Evolutionary conservation across 2,329 filamentous ascomycete genomes (phyloP).

Genomic region (Colletotrichum sp.): DNA sequence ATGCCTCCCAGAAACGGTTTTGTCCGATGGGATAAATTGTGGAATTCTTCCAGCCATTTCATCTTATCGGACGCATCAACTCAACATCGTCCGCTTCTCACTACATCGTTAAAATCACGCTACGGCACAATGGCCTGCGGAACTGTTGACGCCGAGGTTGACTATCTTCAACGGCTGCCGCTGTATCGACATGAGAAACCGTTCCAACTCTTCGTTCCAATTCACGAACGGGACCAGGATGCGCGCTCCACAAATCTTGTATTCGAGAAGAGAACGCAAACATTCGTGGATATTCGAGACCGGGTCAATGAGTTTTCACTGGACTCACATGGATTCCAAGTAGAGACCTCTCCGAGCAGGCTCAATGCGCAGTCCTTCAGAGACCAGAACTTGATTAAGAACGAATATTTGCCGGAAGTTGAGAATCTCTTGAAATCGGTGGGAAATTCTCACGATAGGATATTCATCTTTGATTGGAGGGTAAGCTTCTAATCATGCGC

Average conservation of each 20-base stretch:
- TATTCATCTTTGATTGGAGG: not conserved
- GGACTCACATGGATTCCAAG: not conserved
- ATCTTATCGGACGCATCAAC: no score
- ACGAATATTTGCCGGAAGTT: not conserved
- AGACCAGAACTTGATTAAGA: not conserved
- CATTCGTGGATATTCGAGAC: not conserved
- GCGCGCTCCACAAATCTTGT: not conserved
- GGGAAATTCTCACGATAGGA: not conserved
- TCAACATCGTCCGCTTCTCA: no score
- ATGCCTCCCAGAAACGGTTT: no score
- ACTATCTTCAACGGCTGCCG: not conserved
- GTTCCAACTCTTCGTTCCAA: not conserved
- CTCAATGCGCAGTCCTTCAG: not conserved
- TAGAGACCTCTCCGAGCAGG: not conserved
- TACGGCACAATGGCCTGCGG: not conserved
- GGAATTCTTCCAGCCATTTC: no score
- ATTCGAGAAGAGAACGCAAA: not conserved
- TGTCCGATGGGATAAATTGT: no score
- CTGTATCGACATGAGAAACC: not conserved
- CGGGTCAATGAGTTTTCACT: not conserved
- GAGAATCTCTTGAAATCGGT: not conserved
- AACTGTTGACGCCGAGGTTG: not conserved
- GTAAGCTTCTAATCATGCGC: not conserved
- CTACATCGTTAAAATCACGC: not conserved
- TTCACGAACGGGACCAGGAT: not conserved